Conservation (phyloP, 192 early-diverging fungal species). For the Coemansia biformis region DNA sequence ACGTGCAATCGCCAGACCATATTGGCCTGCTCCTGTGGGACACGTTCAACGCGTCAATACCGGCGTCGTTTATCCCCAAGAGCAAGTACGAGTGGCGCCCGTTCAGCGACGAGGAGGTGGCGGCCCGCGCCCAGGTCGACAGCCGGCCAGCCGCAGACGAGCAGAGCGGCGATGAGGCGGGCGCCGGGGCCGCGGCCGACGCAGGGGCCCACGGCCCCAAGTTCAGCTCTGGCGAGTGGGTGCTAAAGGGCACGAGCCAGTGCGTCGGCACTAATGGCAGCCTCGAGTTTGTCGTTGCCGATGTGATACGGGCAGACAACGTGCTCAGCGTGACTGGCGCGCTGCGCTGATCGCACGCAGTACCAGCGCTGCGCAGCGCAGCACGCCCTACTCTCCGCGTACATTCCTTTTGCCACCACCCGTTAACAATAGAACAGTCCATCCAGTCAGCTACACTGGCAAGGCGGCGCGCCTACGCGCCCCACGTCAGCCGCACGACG, state of each 20-base stretch:
- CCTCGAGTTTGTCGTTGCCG: constrained; percentile 69
- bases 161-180: constrained; percentile 19
- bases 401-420: too few relatives aligned
- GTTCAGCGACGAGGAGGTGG: constrained; percentile 47
- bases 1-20: constrained; percentile 89
- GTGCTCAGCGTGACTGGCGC: constrained; percentile 80
- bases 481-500: constrained; percentile 81
- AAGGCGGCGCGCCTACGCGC: too few relatives aligned
- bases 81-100: constrained; percentile 68
- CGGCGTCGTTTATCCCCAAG: constrained; percentile 70
- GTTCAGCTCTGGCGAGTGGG: constrained; percentile 62
- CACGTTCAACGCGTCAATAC: constrained; percentile 94
- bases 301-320: constrained; percentile 74
- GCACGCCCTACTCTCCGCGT: too few relatives aligned
- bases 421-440: too few relatives aligned
- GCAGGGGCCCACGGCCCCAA: constrained; percentile 21
- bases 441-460: too few relatives aligned
- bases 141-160: constrained; percentile 1
- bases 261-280: constrained; percentile 61
- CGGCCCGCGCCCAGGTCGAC: constrained; percentile 18
- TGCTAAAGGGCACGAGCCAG: constrained; percentile 60
- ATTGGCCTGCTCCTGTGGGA: constrained; percentile 90
- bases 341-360: constrained; percentile 47
- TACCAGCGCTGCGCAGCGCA: too few relatives aligned
- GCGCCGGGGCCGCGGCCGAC: constrained; percentile 14